phyloP scores from a whole-genome alignment of 2,329 filamentous ascomycete species.

The Xylariaceae sp. region DNA sequence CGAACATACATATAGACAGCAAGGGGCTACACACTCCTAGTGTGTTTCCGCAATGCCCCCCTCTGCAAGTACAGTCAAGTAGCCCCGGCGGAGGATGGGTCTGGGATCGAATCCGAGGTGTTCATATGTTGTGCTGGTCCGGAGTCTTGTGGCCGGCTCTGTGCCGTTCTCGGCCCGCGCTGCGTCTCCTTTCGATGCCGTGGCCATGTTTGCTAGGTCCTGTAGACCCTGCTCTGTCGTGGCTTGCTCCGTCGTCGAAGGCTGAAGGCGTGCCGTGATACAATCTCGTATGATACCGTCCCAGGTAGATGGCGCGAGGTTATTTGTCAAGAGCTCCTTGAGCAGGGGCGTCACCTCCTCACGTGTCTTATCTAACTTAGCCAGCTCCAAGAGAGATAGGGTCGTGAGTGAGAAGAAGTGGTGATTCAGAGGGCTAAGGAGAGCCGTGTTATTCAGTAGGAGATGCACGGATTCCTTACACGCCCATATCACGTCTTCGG shows the following conservation, averaged over 20 bases:
- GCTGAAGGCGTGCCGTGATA: slow-evolving; percentile 41
- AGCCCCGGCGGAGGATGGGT: slow-evolving; percentile 36
- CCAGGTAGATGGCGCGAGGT: slow-evolving; percentile 48
- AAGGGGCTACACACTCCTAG: slow-evolving; percentile 7
- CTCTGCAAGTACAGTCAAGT: slow-evolving; percentile 34
- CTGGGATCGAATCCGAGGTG: slow-evolving; percentile 40
- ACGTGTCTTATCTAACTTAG: slow-evolving; percentile 48
- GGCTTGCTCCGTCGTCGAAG: slow-evolving; percentile 33
- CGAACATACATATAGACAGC: no score
- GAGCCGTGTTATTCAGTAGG: slow-evolving; percentile 48
- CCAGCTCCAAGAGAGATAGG: slow-evolving; percentile 57
- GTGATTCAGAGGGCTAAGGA: slow-evolving; percentile 60
- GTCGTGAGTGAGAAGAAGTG: slow-evolving; percentile 58
- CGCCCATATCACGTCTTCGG: slow-evolving; percentile 55
- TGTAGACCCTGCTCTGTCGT: slow-evolving; percentile 52
- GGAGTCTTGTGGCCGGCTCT: slow-evolving; percentile 18
- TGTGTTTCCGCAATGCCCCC: slow-evolving; percentile 16
- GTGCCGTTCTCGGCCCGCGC: slow-evolving; percentile 24
- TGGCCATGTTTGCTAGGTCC: slow-evolving; percentile 54
- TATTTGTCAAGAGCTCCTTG: slow-evolving; percentile 51
- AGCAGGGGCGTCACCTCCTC: slow-evolving; percentile 54
- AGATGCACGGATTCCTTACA: slow-evolving; percentile 55
- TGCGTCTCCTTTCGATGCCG: slow-evolving; percentile 34
- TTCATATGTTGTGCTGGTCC: slow-evolving; percentile 36
- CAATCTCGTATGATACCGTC: slow-evolving; percentile 50